phyloP scores from a whole-genome alignment of 805 yeast species.

The Wickerhamomyces chaumierensis region DNA sequence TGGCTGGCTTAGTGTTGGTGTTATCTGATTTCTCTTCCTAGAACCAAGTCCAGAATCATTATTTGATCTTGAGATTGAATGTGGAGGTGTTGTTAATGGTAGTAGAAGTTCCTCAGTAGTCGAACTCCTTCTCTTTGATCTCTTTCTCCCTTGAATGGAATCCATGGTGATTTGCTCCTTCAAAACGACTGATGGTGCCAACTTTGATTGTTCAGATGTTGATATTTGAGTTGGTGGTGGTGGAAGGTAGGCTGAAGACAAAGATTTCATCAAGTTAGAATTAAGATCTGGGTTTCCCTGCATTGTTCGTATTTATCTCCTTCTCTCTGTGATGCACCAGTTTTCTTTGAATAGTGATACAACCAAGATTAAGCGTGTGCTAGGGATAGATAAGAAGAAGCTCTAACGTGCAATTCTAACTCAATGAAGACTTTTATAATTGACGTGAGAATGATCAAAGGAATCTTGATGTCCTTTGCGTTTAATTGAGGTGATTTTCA shows the following conservation, averaged over 20 bases:
- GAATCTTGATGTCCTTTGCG: too few species aligned
- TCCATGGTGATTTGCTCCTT: neutral
- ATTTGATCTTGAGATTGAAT: conserved; percentile 14
- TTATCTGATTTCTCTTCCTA: conserved; percentile 13
- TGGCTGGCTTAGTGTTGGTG: conserved; percentile 15
- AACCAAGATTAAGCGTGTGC: too few species aligned
- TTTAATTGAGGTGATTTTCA: too few species aligned
- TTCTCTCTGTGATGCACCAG: too few species aligned
- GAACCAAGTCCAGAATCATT: conserved; percentile 1
- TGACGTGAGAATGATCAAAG: too few species aligned
- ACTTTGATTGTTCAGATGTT: neutral
- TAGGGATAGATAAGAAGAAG: too few species aligned
- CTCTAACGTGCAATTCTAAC: too few species aligned
- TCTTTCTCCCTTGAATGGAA: too few species aligned
- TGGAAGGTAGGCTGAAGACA: conserved; percentile 29
- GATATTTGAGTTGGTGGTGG: conserved; percentile 24
- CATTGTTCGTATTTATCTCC: conserved; percentile 6
- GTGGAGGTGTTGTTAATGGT: conserved; percentile 20
- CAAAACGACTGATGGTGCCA: neutral
- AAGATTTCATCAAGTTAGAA: conserved; percentile 24
- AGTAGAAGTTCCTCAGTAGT: conserved; percentile 6
- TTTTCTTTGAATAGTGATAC: too few species aligned
- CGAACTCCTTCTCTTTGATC: conserved; percentile 6
- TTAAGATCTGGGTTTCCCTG: conserved; percentile 18
- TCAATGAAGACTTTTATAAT: too few species aligned